These are phyloP conservation scores for Aegilops longissima DNA, from an alignment of 176 grass and related monocot species.

Conservation along the genomic window DNA sequence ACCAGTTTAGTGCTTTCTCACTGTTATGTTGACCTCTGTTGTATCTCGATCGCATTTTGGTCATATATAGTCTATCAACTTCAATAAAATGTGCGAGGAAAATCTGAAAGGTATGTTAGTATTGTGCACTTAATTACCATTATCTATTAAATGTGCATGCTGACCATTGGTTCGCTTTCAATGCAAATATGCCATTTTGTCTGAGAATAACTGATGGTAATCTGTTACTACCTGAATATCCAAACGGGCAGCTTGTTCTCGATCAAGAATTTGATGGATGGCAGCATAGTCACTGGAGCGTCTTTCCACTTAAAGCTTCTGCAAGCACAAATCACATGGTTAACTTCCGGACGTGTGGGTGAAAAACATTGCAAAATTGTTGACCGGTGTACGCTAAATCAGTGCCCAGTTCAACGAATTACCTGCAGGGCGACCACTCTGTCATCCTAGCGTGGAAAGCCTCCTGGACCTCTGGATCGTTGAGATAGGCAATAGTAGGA, in stretches of 20 bases:
- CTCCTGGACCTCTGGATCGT: conserved; percentile 44
- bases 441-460: conserved; percentile 37
- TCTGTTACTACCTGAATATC: conserved; percentile 49
- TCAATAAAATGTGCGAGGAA: no score
- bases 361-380: no score
- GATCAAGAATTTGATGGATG: conserved; percentile 32
- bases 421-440: conserved; percentile 39
- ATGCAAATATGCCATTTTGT: no score
- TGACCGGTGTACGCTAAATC: no score
- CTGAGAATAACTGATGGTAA: background rate
- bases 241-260: conserved; percentile 33
- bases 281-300: conserved; percentile 19
- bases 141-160: no score
- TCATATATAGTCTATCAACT: no score
- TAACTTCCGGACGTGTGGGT: background rate
- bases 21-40: no score
- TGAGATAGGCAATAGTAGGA: conserved; percentile 33
- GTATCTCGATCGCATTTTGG: no score
- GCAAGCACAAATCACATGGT: background rate
- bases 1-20: no score
- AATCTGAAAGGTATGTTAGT: no score
- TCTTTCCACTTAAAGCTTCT: conserved; percentile 26
- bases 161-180: no score
- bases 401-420: background rate
- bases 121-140: no score